phyloP scores from a whole-genome alignment of 2,329 filamentous ascomycete species.

The Trichoderma sp. region DNA sequence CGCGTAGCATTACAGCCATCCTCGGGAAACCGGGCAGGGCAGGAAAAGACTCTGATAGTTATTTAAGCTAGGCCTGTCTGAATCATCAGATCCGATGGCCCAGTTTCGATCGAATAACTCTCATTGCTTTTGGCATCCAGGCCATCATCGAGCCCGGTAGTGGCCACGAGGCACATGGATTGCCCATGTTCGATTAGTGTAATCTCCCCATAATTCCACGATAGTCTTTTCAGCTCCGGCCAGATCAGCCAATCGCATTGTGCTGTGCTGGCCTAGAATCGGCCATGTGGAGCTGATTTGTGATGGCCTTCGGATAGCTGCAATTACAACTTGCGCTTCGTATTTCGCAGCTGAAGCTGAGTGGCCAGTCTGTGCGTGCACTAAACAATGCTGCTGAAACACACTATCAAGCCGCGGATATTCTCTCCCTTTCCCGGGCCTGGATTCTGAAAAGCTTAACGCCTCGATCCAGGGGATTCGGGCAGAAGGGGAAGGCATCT shows the following conservation, averaged over 20 bases:
- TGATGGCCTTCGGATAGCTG: neutral
- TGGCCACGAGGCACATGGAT: conserved; percentile 17
- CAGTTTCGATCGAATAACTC: neutral
- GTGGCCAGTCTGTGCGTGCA: conserved; percentile 1
- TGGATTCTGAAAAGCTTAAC: neutral
- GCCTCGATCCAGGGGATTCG: conserved; percentile 16
- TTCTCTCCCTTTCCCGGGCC: neutral
- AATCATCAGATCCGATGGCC: neutral
- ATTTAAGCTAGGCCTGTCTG: conserved; percentile 1
- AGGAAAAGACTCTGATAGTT: neutral
- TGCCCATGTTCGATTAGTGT: conserved; percentile 3
- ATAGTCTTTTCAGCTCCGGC: conserved; percentile 19
- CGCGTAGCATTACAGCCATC: neutral
- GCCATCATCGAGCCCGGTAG: neutral
- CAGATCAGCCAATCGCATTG: neutral
- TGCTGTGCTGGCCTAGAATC: neutral
- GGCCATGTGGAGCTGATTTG: conserved; percentile 2
- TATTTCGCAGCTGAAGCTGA: conserved; percentile 7
- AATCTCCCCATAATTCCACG: neutral
- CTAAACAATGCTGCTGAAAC: conserved; percentile 14
- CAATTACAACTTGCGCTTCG: neutral
- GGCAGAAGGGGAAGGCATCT: conserved; percentile 11
- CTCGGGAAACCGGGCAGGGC: neutral
- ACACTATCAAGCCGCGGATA: conserved; percentile 13
- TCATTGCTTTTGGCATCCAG: neutral